Base-by-base conservation (phyloP, 2,329 filamentous ascomycete species). In the Pseudocercospora fijiensis region DNA sequence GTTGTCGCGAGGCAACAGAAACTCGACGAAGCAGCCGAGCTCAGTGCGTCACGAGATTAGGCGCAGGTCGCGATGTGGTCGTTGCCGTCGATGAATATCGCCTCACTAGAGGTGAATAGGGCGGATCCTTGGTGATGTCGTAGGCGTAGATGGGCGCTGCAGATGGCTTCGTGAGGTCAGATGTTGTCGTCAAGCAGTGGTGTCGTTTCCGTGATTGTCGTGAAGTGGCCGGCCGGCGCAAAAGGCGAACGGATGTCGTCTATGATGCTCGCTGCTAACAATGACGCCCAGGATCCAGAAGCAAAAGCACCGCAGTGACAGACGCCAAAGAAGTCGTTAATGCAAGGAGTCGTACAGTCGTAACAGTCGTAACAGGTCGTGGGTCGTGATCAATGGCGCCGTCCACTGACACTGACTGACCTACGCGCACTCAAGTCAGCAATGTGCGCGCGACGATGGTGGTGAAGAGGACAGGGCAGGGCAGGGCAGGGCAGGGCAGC, bases 1-100 rank as follows among this genome's bases (percentile, higher is more conserved):
- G 87, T 89, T 69, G 69, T 27, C 20, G 61, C 26, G 52, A 49
- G 51, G 22, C 41, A 26, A 55, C 5, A 61, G 60, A 60, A 64
- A 60, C 63, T 68, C 67, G 65, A 68, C 63, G 30, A 30, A 22
- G 33, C 56, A 60, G 65, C 58, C 66, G 66, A 70, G 64, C 65
- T 58, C 53, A 56, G 41, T 41, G 53, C 53, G 53, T 56, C 53
- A 56, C 53, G 53, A 53, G 49, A 27, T 53, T 30, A 26, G 26
- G 49, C 16, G 49, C 18, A 18, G 5, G 53, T 33, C 28, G 53
- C 28, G 28, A 56, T 41, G 18, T 37, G 53, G 53, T 56, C 18
- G 57, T 55, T 20, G 26, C 26, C 24, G 51, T 55, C 16, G 51
- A 28, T n/a, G 26, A n/a, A 9, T 18, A 51, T 24, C 6, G 45